phyloP scores from a whole-genome alignment of 805 yeast species.

The Lachancea waltii region DNA sequence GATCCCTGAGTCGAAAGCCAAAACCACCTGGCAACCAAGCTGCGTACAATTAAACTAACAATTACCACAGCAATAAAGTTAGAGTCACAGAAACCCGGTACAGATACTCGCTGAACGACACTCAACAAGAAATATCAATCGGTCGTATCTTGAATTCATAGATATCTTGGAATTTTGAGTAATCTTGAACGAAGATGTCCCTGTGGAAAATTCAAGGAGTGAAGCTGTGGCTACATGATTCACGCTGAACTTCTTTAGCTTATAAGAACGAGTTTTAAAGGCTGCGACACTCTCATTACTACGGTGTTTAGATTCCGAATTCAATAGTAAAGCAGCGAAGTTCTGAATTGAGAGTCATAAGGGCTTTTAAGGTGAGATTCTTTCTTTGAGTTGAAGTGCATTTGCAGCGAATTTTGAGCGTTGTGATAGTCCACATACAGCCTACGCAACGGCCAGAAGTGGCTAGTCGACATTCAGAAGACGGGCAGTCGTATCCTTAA shows the following conservation, averaged over 20 bases:
- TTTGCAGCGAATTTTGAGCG: background rate
- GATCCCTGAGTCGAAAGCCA: too few relatives aligned
- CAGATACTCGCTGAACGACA: too few relatives aligned
- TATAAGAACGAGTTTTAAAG: background rate
- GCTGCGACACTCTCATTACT: background rate
- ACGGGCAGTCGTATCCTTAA: too few relatives aligned
- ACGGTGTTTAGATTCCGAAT: background rate
- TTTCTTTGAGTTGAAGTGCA: too few relatives aligned
- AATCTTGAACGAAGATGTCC: background rate
- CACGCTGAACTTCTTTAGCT: too few relatives aligned
- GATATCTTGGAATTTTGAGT: background rate
- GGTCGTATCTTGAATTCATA: too few relatives aligned
- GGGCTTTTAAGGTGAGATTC: background rate
- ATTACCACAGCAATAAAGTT: too few relatives aligned
- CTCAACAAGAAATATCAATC: too few relatives aligned
- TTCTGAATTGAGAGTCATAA: background rate
- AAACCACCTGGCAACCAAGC: too few relatives aligned
- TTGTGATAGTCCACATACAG: background rate
- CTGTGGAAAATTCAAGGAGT: slow-evolving; percentile 4
- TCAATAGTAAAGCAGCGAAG: background rate
- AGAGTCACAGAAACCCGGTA: too few relatives aligned
- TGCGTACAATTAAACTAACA: too few relatives aligned
- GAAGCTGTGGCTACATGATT: slow-evolving; percentile 3
- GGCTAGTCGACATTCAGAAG: background rate
- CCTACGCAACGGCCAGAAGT: background rate